A percentile compares a stretch with the other conserved stretches of the same genome.
Conservation (phyloP, 371 early-diverging fungal genomes). For the Phascolomyces articulosus region DNA sequence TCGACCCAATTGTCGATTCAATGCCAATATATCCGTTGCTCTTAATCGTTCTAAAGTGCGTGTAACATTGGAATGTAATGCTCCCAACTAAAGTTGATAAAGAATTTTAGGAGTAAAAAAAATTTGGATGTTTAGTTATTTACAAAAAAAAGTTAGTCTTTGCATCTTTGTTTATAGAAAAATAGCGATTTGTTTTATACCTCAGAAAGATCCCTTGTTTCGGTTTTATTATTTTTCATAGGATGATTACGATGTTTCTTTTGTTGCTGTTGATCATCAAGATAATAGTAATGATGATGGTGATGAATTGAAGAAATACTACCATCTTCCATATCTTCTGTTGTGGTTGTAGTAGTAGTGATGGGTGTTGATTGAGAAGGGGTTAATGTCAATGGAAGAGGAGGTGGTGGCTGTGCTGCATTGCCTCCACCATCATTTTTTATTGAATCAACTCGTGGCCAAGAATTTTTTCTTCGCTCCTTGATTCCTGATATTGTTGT, state of each 20-base stretch:
- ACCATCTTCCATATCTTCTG: constrained; percentile 2
- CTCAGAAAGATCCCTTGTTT: constrained; percentile 4
- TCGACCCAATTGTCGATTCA: constrained; percentile 5
- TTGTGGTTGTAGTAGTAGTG: background rate
- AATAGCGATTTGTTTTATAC: no score
- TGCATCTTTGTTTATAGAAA: background rate
- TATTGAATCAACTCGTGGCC: constrained; percentile 4
- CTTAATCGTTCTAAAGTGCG: background rate
- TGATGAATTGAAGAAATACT: constrained; percentile 27
- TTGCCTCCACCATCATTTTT: no score
- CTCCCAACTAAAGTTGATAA: background rate
- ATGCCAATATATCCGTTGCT: constrained; percentile 1
- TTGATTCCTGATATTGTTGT: background rate
- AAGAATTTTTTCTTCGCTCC: background rate
- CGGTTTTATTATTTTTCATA: background rate
- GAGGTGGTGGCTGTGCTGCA: constrained; percentile 3
- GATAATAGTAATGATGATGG: constrained; percentile 43
- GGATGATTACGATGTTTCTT: constrained; percentile 9
- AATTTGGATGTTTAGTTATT: background rate
- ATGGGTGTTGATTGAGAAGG: constrained; percentile 8
- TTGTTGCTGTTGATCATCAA: constrained; percentile 15
- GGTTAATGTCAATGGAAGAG: background rate
- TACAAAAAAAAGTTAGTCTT: no score
- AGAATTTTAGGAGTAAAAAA: background rate
- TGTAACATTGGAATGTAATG: background rate